phyloP scores from a whole-genome alignment of 2,329 filamentous ascomycete genomes.

The Aspergillus pseudoglaucus region DNA sequence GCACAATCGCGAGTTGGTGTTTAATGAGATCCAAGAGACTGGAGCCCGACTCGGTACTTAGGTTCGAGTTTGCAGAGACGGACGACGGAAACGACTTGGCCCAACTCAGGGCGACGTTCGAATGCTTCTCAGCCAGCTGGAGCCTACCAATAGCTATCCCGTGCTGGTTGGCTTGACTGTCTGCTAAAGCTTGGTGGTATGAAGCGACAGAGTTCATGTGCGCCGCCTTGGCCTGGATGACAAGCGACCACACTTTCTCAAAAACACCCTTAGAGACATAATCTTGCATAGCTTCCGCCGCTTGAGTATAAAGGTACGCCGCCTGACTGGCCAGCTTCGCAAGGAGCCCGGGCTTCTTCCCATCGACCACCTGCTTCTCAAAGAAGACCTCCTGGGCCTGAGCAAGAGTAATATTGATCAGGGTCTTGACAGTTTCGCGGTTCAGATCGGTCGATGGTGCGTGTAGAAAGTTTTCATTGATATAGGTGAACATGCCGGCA shows the following conservation, averaged over 20 bases:
- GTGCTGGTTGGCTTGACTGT: conserved; percentile 82
- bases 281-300: conserved; percentile 82
- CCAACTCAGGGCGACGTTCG: conserved; percentile 68
- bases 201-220: conserved; percentile 81
- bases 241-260: conserved; percentile 83
- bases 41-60: conserved; percentile 70
- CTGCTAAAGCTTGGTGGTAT: conserved; percentile 86
- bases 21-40: conserved; percentile 75
- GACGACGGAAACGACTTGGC: conserved; percentile 75
- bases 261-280: conserved; percentile 88
- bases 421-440: conserved; percentile 86
- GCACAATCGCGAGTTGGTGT: conserved; percentile 70
- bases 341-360: conserved; percentile 84
- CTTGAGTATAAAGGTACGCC: conserved; percentile 78
- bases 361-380: conserved; percentile 88
- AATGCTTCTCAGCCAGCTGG: conserved; percentile 69
- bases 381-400: conserved; percentile 97
- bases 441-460: conserved; percentile 95
- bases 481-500: conserved; percentile 99
- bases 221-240: conserved; percentile 66
- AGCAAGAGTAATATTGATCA: conserved; percentile 88
- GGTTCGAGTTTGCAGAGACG: conserved; percentile 72
- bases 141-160: conserved; percentile 78
- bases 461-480: conserved; percentile 98
- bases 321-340: conserved; percentile 92